Conservation (phyloP, 2,329 filamentous ascomycete genomes). For the Penicillium sp. region DNA sequence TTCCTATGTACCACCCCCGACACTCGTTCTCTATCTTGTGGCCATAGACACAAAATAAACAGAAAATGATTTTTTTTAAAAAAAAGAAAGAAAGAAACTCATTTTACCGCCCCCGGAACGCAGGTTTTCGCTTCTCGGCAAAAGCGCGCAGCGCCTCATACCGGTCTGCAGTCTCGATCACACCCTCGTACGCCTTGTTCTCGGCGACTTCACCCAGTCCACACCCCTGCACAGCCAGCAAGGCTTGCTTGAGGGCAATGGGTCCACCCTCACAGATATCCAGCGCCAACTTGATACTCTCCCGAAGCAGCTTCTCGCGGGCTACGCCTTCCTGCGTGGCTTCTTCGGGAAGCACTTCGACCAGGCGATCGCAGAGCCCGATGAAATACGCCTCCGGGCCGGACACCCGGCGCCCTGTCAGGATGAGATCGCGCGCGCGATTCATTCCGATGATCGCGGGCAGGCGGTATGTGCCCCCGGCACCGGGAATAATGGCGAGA, state of each 20-base stretch:
- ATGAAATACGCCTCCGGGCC: conserved; percentile 87
- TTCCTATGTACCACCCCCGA: no score
- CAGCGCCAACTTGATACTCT: conserved; percentile 72
- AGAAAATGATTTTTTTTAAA: no score
- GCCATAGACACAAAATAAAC: no score
- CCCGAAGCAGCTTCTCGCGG: conserved; percentile 65
- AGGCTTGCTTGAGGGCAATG: conserved; percentile 72
- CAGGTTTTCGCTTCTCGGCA: conserved; percentile 67
- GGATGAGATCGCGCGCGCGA: conserved; percentile 82
- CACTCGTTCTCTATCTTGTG: no score
- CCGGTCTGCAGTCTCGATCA: conserved; percentile 80
- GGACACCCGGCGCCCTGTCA: conserved; percentile 82
- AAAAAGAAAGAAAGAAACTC: not conserved
- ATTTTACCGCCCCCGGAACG: conserved; percentile 58
- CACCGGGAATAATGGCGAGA: conserved; percentile 90
- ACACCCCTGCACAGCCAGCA: conserved; percentile 72
- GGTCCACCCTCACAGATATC: conserved; percentile 91
- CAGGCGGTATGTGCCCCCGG: conserved; percentile 86
- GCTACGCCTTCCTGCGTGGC: conserved; percentile 56
- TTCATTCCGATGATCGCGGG: conserved; percentile 74
- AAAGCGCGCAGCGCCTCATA: conserved; percentile 87
- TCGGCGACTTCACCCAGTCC: conserved; percentile 69
- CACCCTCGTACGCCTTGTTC: conserved; percentile 79
- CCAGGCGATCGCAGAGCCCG: conserved; percentile 83
- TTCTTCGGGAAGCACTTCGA: conserved; percentile 66